Evolutionary conservation across 352 stramenopile genomes (phyloP).

Genomic region (Phytopythium ostracodes): DNA sequence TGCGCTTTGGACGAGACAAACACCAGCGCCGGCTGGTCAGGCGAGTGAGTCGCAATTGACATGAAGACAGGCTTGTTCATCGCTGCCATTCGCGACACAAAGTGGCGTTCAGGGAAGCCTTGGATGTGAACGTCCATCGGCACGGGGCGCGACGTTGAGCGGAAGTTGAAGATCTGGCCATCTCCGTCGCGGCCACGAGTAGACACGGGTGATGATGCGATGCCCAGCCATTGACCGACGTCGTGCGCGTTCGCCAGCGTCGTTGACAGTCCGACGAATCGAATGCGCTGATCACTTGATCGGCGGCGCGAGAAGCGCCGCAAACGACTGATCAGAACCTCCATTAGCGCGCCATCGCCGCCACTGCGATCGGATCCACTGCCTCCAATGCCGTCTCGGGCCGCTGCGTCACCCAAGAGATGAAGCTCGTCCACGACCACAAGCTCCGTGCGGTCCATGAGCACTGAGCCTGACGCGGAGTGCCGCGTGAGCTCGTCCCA

Average conservation of each 20-base stretch:
- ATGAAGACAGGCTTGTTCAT: constrained; percentile 99
- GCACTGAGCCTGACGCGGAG: constrained; percentile 61
- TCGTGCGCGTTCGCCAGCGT: constrained; percentile 95
- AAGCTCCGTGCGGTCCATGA: constrained; percentile 80
- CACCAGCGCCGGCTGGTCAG: constrained; percentile 93
- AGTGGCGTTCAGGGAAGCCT: constrained; percentile 95
- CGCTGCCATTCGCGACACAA: constrained; percentile 96
- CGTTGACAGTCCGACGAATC: constrained; percentile 95
- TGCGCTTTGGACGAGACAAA: constrained; percentile 99
- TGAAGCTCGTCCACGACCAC: constrained; percentile 99
- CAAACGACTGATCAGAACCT: constrained; percentile 89
- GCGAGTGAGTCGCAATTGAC: constrained; percentile 95
- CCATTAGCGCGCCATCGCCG: constrained; percentile 92
- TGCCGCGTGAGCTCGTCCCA: constrained; percentile 97
- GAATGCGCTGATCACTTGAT: constrained; percentile 54
- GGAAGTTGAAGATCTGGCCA: constrained; percentile 93
- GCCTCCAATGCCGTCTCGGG: constrained; percentile 68
- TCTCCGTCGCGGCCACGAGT: constrained; percentile 14
- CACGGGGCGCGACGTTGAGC: constrained; percentile 93
- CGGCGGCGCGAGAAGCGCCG: constrained; percentile 78
- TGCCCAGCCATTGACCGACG: constrained; percentile 96
- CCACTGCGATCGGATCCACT: constrained; percentile 95
- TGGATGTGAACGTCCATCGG: constrained; percentile 97
- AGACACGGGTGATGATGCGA: constrained; percentile 37
- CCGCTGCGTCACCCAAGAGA: constrained; percentile 31